Conservation (phyloP, 2,329 filamentous ascomycete genomes). For the Paraphaeosphaeria sporulosa region DNA sequence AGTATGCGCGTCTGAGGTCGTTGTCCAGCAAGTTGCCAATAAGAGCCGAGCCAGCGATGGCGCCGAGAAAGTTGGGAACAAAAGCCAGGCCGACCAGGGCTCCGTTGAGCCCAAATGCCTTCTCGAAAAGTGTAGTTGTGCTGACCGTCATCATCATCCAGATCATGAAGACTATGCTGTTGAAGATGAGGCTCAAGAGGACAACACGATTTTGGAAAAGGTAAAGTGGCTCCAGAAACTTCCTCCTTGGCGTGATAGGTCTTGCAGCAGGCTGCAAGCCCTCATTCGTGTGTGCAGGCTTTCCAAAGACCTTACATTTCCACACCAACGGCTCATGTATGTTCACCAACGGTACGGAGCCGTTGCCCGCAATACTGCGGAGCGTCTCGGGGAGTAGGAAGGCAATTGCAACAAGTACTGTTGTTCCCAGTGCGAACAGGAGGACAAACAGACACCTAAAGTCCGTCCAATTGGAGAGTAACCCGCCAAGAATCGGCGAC, state of each 20-base stretch:
- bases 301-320: conserved; percentile 20
- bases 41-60: conserved; percentile 52
- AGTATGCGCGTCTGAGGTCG: conserved; percentile 48
- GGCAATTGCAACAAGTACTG: conserved; percentile 43
- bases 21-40: conserved; percentile 54
- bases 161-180: conserved; percentile 56
- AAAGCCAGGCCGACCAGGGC: conserved; percentile 52
- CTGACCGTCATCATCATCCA: conserved; percentile 60
- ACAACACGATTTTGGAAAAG: conserved; percentile 58
- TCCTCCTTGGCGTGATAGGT: conserved; percentile 41
- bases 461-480: conserved; percentile 32
- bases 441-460: conserved; percentile 60
- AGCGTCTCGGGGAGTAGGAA: conserved; percentile 53
- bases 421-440: conserved; percentile 56
- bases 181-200: conserved; percentile 53
- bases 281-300: conserved; percentile 11
- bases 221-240: conserved; percentile 49
- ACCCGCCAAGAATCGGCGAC: conserved; percentile 35
- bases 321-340: conserved; percentile 53
- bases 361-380: conserved; percentile 30
- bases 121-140: conserved; percentile 52
- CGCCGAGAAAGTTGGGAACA: conserved; percentile 51
- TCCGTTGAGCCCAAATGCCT: conserved; percentile 49
- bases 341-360: conserved; percentile 45
- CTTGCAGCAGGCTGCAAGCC: neutral